These are phyloP conservation scores for Amanita exitialis DNA, from an alignment of 768 basidiomycete genomes.

Conservation along the genomic window DNA sequence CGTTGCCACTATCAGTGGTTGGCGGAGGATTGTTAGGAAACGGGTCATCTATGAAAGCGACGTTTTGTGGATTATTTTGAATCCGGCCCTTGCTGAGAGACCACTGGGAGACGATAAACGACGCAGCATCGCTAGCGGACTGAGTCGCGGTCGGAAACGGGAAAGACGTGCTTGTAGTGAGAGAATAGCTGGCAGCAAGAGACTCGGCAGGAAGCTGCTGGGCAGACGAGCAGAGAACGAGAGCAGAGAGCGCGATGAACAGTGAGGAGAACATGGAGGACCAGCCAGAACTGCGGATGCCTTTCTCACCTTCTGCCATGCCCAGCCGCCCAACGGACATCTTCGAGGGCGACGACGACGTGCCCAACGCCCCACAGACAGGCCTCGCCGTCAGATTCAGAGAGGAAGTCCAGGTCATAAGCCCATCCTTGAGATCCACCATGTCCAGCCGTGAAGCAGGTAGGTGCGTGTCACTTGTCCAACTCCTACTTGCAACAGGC, in stretches of 20 bases:
- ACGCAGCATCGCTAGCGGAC: slow-evolving; percentile 35
- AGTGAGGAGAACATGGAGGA: slow-evolving; percentile 1
- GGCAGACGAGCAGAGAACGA: slow-evolving; percentile 12
- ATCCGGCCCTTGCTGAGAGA: slow-evolving; percentile 49
- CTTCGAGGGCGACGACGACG: slow-evolving; percentile 38
- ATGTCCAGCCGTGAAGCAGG: slow-evolving; percentile 72
- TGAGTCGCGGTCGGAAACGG: slow-evolving; percentile 59
- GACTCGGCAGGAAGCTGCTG: slow-evolving; percentile 21
- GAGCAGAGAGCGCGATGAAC: not conserved
- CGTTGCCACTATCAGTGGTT: slow-evolving; percentile 16
- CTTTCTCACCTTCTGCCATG: slow-evolving; percentile 1
- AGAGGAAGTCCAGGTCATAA: slow-evolving; percentile 61
- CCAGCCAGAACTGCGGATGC: slow-evolving; percentile 7
- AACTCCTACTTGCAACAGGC: not conserved
- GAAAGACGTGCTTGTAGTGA: slow-evolving; percentile 50
- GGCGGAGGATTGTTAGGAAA: slow-evolving; percentile 42
- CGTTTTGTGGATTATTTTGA: slow-evolving; percentile 42
- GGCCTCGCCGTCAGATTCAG: slow-evolving; percentile 48
- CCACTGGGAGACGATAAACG: slow-evolving; percentile 48
- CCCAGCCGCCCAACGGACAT: slow-evolving; percentile 24
- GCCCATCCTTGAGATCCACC: slow-evolving; percentile 62
- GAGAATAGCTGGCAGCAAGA: slow-evolving; percentile 40
- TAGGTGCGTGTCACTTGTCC: slow-evolving; percentile 31
- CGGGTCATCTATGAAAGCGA: slow-evolving; percentile 59
- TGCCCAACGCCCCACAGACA: slow-evolving; percentile 17